These are phyloP conservation scores for Carallia brachiata DNA, from an alignment of 345 rosid species.

Conservation along the genomic window DNA sequence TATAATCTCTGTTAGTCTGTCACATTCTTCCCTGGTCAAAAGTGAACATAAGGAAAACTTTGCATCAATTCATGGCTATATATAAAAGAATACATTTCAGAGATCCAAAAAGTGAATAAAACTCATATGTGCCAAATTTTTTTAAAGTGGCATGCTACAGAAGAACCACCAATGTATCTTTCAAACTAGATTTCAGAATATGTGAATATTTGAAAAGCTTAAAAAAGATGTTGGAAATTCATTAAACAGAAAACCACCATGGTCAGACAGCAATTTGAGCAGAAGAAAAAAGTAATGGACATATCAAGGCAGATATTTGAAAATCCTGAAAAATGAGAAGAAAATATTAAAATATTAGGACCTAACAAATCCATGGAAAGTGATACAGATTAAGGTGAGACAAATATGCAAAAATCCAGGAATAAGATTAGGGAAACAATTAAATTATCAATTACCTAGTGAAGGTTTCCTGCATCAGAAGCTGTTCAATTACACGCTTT, in stretches of 20 bases:
- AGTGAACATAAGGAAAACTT: conserved; percentile 22
- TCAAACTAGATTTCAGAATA: neutral
- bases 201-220: neutral
- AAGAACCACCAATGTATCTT: neutral
- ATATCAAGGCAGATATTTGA: too few relatives aligned
- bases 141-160: neutral
- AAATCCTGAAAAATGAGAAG: too few relatives aligned
- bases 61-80: conserved; percentile 14
- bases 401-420: neutral
- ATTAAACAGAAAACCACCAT: neutral
- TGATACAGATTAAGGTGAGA: conserved; percentile 5
- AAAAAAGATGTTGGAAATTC: neutral
- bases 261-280: too few relatives aligned
- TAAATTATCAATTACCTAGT: conserved; percentile 53
- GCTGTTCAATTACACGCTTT: conserved; percentile 68
- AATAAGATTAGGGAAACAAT: neutral
- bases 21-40: conserved; percentile 77
- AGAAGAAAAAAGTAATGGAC: too few relatives aligned
- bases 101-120: neutral
- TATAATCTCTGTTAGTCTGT: conserved; percentile 58
- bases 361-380: neutral
- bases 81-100: neutral
- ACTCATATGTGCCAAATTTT: neutral
- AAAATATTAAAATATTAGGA: too few relatives aligned
- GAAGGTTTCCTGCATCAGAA: conserved; percentile 75